Conservation (phyloP, 73 alveolate species). For the Paramecium caudatum region DNA sequence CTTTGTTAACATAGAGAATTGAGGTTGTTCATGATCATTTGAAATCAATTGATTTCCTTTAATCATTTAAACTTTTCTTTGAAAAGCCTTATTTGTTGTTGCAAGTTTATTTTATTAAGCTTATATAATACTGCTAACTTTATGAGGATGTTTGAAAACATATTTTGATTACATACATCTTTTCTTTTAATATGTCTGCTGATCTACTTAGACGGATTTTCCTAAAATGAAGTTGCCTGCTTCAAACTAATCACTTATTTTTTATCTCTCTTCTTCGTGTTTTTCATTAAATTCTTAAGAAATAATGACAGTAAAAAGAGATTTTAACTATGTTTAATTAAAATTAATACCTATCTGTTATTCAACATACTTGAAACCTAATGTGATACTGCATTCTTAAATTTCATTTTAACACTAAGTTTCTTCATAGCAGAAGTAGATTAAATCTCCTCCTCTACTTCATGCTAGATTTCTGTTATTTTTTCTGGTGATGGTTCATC, state of each 20-base stretch:
- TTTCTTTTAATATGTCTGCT: background rate
- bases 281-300: constrained; percentile 6
- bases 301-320: constrained; percentile 15
- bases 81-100: background rate
- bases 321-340: constrained; percentile 20
- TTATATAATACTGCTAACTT: background rate
- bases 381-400: constrained; percentile 9
- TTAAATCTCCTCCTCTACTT: background rate
- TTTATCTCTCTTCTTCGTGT: constrained; percentile 40
- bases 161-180: background rate
- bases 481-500: background rate
- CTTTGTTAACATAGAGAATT: background rate
- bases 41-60: background rate
- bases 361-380: constrained; percentile 10
- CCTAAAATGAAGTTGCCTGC: constrained; percentile 22
- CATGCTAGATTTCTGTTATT: background rate
- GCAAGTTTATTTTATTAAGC: background rate
- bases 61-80: constrained; percentile 31
- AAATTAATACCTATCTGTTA: background rate
- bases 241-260: constrained; percentile 2
- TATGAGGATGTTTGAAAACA: background rate
- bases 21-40: background rate
- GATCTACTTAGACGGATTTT: background rate
- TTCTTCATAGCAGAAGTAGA: constrained; percentile 10
- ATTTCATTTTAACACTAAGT: constrained; percentile 19